Evolutionary conservation across 1,284 basidiomycete species (phyloP).

Genomic region (Melampsora occidentalis): DNA sequence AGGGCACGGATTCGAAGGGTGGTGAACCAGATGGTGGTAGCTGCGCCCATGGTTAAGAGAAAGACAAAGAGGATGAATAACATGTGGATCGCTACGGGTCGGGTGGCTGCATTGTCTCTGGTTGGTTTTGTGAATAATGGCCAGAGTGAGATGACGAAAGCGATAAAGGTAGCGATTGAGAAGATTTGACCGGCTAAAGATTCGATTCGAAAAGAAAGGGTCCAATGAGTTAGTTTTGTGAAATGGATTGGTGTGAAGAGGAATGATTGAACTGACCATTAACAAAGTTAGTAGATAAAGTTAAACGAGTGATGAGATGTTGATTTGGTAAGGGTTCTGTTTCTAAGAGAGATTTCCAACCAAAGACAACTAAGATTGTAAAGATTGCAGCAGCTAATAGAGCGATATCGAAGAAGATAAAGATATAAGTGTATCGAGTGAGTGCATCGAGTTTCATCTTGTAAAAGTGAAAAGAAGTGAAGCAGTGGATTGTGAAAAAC

Average conservation of each 20-base stretch:
- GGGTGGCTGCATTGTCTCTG: constrained; percentile 21
- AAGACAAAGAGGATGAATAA: constrained; percentile 11
- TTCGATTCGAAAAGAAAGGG: neutral
- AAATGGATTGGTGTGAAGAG: neutral
- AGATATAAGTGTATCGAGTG: constrained; percentile 42
- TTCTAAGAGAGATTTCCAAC: constrained; percentile 18
- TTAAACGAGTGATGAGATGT: constrained; percentile 20
- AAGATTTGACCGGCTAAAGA: constrained; percentile 23
- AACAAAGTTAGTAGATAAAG: constrained; percentile 11
- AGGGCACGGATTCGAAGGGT: constrained; percentile 20
- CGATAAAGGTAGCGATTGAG: constrained; percentile 8
- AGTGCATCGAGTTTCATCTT: constrained; percentile 27
- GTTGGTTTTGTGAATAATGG: constrained; percentile 28
- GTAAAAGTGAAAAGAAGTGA: too few relatives aligned
- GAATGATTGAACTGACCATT: constrained; percentile 4
- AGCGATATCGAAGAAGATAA: constrained; percentile 26
- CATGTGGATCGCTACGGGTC: constrained; percentile 22
- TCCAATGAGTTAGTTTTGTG: too few relatives aligned
- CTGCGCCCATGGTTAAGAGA: constrained; percentile 18
- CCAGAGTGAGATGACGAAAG: constrained; percentile 32
- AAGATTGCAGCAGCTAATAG: constrained; percentile 25
- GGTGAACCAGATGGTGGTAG: constrained; percentile 36
- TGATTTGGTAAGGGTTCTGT: constrained; percentile 11
- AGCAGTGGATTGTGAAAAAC: too few relatives aligned
- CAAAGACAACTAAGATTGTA: constrained; percentile 21